Percentiles rank a stretch among this genome's conserved stretches.
Evolutionary conservation across 2,329 filamentous ascomycete species (phyloP).

Genomic region (Ophiostoma sp.): DNA sequence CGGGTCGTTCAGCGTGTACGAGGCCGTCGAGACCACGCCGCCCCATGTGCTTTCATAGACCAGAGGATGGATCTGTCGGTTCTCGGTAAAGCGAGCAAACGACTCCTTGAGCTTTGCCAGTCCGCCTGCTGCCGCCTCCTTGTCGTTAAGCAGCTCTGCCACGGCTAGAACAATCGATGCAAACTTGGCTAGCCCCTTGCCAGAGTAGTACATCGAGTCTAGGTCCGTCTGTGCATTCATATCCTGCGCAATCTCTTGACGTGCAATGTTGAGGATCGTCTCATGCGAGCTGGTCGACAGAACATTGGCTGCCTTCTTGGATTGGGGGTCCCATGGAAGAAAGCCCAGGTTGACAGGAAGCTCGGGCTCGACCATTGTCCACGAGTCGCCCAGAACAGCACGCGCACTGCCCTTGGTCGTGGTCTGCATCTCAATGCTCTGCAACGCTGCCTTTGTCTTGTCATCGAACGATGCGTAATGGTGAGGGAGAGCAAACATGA

Average conservation of each 20-base stretch:
- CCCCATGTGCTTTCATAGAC: slow-evolving; percentile 68
- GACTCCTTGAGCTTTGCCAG: slow-evolving; percentile 59
- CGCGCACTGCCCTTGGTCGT: slow-evolving; percentile 79
- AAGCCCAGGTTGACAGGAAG: slow-evolving; percentile 73
- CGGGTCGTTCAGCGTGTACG: slow-evolving; percentile 63
- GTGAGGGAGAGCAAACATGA: slow-evolving; percentile 87
- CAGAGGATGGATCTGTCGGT: slow-evolving; percentile 62
- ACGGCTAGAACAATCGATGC: slow-evolving; percentile 62
- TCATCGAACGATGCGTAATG: slow-evolving; percentile 70
- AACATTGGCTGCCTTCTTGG: slow-evolving; percentile 40
- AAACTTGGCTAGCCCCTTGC: slow-evolving; percentile 73
- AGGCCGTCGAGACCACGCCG: slow-evolving; percentile 70
- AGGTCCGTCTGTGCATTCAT: slow-evolving; percentile 68
- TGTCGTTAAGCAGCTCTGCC: slow-evolving; percentile 57
- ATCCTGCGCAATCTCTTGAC: slow-evolving; percentile 64
- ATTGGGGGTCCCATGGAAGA: slow-evolving; percentile 63
- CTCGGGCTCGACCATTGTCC: slow-evolving; percentile 71
- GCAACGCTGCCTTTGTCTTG: slow-evolving; percentile 41
- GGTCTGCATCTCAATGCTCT: slow-evolving; percentile 62
- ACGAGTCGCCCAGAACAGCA: slow-evolving; percentile 64
- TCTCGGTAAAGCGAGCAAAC: slow-evolving; percentile 61
- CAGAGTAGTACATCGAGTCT: slow-evolving; percentile 88
- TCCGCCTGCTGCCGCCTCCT: slow-evolving; percentile 51
- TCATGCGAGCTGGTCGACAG: slow-evolving; percentile 53
- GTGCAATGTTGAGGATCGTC: slow-evolving; percentile 57